These are phyloP conservation scores for Calonectria hawksworthii DNA, from an alignment of 2,329 filamentous ascomycete species.

Conservation along the genomic window DNA sequence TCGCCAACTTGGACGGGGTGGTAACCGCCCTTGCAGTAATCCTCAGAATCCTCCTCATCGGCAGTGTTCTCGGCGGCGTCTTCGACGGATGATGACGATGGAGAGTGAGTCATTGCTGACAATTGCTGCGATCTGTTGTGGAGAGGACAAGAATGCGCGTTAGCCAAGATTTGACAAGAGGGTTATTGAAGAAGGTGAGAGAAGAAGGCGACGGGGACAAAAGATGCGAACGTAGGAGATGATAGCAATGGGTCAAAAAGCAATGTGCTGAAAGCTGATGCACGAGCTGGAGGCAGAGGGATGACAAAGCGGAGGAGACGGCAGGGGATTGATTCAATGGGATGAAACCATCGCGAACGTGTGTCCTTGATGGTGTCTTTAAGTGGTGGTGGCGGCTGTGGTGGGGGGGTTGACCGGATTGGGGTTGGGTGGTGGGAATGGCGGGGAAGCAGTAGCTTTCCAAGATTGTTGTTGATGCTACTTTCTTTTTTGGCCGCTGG, in stretches of 20 bases:
- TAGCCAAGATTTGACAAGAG: conserved; percentile 28
- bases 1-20: conserved; percentile 96
- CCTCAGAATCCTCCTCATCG: conserved; percentile 98
- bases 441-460: conserved; percentile 45
- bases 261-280: background rate
- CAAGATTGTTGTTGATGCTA: conserved; percentile 27
- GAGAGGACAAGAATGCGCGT: conserved; percentile 28
- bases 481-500: conserved; percentile 20
- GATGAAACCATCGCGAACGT: conserved; percentile 31
- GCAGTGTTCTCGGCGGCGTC: conserved; percentile 92
- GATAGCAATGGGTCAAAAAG: background rate
- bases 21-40: conserved; percentile 99
- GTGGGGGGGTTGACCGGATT: conserved; percentile 48
- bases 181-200: background rate
- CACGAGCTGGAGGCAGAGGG: conserved; percentile 1
- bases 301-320: conserved; percentile 3
- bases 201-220: background rate
- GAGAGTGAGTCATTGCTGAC: conserved; percentile 76
- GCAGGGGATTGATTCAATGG: conserved; percentile 24
- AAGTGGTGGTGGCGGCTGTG: conserved; percentile 39
- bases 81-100: conserved; percentile 84
- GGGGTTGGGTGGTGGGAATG: conserved; percentile 46
- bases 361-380: conserved; percentile 21
- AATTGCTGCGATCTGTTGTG: conserved; percentile 67
- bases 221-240: background rate